Evolutionary conservation across 2,329 filamentous ascomycete genomes (phyloP).

Genomic region (Aspergillus sp.): DNA sequence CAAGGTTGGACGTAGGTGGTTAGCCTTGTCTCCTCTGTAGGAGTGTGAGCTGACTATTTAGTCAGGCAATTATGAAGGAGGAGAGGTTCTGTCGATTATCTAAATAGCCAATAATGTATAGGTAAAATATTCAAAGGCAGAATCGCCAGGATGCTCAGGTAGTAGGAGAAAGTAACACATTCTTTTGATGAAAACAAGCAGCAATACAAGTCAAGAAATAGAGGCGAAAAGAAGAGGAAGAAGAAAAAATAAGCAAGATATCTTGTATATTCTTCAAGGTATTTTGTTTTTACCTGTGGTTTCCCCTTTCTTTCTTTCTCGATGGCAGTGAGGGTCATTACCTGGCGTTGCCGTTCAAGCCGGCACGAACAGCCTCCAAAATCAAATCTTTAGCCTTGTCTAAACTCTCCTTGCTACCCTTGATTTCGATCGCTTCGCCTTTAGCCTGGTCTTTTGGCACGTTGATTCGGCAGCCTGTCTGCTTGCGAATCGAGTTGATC

Average conservation of each 20-base stretch:
- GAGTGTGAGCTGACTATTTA: background rate
- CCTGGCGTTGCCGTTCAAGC: slow-evolving; percentile 32
- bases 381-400: slow-evolving; percentile 90
- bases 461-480: slow-evolving; percentile 91
- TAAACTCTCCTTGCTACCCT: slow-evolving; percentile 76
- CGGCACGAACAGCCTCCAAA: slow-evolving; percentile 72
- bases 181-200: slow-evolving; percentile 12
- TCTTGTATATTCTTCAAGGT: slow-evolving; percentile 11
- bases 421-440: slow-evolving; percentile 86
- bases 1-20: background rate
- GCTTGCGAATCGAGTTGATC: slow-evolving; percentile 89
- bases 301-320: background rate
- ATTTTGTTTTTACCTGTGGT: background rate
- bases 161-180: slow-evolving; percentile 14
- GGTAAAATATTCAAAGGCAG: slow-evolving; percentile 11
- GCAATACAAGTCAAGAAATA: slow-evolving; percentile 15
- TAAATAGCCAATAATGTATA: slow-evolving; percentile 14
- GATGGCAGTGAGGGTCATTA: background rate
- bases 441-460: slow-evolving; percentile 79
- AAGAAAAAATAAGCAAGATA: slow-evolving; percentile 16
- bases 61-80: background rate
- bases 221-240: slow-evolving; percentile 8
- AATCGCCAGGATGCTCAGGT: slow-evolving; percentile 11
- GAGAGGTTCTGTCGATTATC: slow-evolving; percentile 10
- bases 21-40: background rate